These are phyloP conservation scores for Paramyrothecium sp. DNA, from an alignment of 2,329 filamentous ascomycete species.

Conservation along the genomic window DNA sequence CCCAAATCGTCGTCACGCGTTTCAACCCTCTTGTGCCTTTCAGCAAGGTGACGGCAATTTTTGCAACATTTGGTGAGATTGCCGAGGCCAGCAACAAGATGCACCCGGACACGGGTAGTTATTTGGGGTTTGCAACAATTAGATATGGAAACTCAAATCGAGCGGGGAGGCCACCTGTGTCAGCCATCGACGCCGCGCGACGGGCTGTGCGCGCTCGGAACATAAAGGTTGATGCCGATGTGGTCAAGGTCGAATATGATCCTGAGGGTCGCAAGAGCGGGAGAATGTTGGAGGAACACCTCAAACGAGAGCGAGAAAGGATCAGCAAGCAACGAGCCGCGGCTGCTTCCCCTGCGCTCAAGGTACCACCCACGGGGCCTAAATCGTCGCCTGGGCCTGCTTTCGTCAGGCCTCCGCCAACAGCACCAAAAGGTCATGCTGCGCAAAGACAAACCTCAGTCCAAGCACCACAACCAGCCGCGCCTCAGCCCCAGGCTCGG, in stretches of 20 bases:
- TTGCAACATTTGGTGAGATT: slow-evolving; percentile 82
- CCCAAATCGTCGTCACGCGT: slow-evolving; percentile 90
- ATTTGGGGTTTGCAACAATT: slow-evolving; percentile 90
- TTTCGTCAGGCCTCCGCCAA: slow-evolving; percentile 62
- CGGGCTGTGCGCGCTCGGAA: slow-evolving; percentile 75
- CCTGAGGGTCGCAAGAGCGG: slow-evolving; percentile 77
- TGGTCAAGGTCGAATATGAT: slow-evolving; percentile 83
- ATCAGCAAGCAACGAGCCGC: slow-evolving; percentile 38
- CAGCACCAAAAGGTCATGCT: slow-evolving; percentile 83
- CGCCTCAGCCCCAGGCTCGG: slow-evolving; percentile 17
- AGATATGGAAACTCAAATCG: slow-evolving; percentile 74
- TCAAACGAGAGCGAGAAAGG: slow-evolving; percentile 68
- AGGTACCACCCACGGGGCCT: slow-evolving; percentile 35
- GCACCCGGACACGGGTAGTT: slow-evolving; percentile 90
- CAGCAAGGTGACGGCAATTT: slow-evolving; percentile 71
- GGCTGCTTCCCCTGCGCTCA: slow-evolving; percentile 25
- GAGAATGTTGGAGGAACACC: slow-evolving; percentile 70
- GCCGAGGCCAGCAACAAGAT: slow-evolving; percentile 90
- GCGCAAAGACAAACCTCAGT: slow-evolving; percentile 42
- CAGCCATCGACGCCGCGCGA: slow-evolving; percentile 78
- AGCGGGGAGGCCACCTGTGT: slow-evolving; percentile 42
- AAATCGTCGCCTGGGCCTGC: slow-evolving; percentile 24
- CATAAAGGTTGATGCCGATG: slow-evolving; percentile 73
- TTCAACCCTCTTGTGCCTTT: slow-evolving; percentile 89
- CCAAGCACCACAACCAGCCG: slow-evolving; percentile 27